Base-by-base conservation (phyloP, 345 rosid genomes). In the Alliaria petiolata region DNA sequence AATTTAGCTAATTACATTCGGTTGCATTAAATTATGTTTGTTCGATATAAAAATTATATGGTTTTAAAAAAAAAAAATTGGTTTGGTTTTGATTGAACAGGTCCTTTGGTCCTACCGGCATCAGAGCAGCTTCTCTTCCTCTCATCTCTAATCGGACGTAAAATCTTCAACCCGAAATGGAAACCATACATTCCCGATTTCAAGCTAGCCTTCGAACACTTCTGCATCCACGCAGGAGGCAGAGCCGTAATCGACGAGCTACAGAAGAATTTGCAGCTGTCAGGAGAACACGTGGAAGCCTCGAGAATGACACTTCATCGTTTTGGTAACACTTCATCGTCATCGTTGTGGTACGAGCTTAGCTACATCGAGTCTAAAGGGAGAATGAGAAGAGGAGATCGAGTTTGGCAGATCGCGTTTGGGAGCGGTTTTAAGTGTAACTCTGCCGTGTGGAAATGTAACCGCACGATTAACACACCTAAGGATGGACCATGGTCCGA, bases 401-500 rank as follows among this genome's bases (percentile, higher is more conserved):
- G 85, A 49, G 61, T 92, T 53, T 90, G 98, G 98, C 98, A 92
- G 53, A 85, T 92, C 8, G 93, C 90, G 6, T 88, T 92, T 44
- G 97, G 98, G 5, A 90, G 98, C 46, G 98, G 98, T 10, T 92
- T 92, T 22, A 92, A 92, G 76, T 92, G 98, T 74, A 92, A 92
- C 71, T 88, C 95, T 26, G 96, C 91, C 0, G 93, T 92, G 7
- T 92, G 96, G 98, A 92, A 84, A 77, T 90, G 96, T 65, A 92
- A 86, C 75, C 78, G 83, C 34, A 86, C 62, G 73, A 85, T 90
- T 69, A 85, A 85, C 63, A 44, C 81, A 6, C 81, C 84, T 1
- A 71, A 62, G 4, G 86, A 85, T 38, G 90, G 91, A 20, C 86
- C 93, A 1, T 90, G 96, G 96, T 59, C 74, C 6, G 96, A 90